Base-by-base conservation (phyloP, 78 protist species). In the Emiliania huxleyi region DNA sequence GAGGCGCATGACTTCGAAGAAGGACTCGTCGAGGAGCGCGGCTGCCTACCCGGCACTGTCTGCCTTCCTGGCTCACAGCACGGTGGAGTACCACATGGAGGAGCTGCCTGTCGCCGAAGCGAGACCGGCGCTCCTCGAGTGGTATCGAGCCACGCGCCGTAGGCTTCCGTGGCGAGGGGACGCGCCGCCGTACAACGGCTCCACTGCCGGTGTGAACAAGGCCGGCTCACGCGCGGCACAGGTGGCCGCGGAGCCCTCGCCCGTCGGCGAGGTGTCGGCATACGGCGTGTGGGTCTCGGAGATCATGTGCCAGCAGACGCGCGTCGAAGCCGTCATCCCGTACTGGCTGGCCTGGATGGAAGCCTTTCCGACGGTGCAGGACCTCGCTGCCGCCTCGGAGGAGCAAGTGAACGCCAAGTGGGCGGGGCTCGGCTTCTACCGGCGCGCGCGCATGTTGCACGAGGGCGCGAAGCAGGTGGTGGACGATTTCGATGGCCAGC, bases 231-330 rank as follows among this genome's bases (percentile, higher is more conserved):
- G 29, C 29, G 8, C 62, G 15, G 62, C 62, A 52, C 8, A 52
- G 62, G 29, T 52, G 75, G 75, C n/a, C n/a, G 2, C 75, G 29
- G 33, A 19, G n/a, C 75, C 75, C 29, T 2, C 2, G 23, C 33
- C 11, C 8, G n/a, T 3, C 23, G 37, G n/a, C 75, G 75, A 62
- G 11, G 75, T 62, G 33, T 3, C 25, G 2, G 95, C 96, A 37
- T 97, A 97, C 43, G 56, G 88, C 38, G 96, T 97, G 22, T 96
- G 97, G 98, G 96, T 97, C 0, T 90, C 95, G 22, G 98, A 97
- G 91, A 92, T 97, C 87, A 97, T 97, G 98, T 83, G 56, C 1
- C 98, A 97, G 91, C 98, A 97, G 69, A 96, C 98, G 4, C 96
- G 87, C 62, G 94, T 94, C 25, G 94, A 75, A 0, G n/a, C n/a